Evolutionary conservation across 2,329 filamentous ascomycete genomes (phyloP), one percentile per base, ranked within the genome.

Genomic region (Nigrograna mackinnonii): DNA sequence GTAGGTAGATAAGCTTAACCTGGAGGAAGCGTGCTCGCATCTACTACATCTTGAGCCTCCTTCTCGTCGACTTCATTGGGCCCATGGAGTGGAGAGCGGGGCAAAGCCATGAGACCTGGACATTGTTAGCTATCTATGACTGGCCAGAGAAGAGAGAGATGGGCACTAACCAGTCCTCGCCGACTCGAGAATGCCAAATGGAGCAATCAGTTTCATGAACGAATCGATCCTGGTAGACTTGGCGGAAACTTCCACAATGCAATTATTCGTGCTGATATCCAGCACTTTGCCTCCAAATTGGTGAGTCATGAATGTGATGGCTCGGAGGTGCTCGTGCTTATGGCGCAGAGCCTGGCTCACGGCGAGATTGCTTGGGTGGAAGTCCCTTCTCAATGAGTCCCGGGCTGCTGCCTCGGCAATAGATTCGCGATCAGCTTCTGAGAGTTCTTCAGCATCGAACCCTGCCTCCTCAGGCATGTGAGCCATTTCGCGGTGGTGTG

Each of bases 231-330:
- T 86, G 49, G 79, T 83, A 24, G 90, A 91, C 74, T 99, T 99
- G 46, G 94, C 94, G 40, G 91, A 96, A 6, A 99, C 72, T 73
- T 99, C 94, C 46, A 99, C 91, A 69, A 97, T 97, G 74, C 94
- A 97, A 75, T 95, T 97, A 73, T 89, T 96, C 39, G 89, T 96
- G 78, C 91, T 96, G 60, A 99, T 97, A 71, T 99, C 94, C 59
- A 99, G 73, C 19, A 99, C 89, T 76, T 99, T 99, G 52, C 94
- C 94, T 43, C 91, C 91, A 62, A 99, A 99, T 65, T 99, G 94
- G 75, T 99, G 94, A 14, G 92, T 86, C 66, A 99, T 84, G 72
- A 95, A 94, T 43, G 94, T 99, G 63, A 99, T 96, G 43, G 88
- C 91, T 76, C 92, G 89, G 57, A 99, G 74, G 77, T 99, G 94